A percentile compares a stretch with the other conserved stretches of the same genome.
phyloP scores from a whole-genome alignment of 306 rosid genomes.

The Dalbergia cochinchinensis region DNA sequence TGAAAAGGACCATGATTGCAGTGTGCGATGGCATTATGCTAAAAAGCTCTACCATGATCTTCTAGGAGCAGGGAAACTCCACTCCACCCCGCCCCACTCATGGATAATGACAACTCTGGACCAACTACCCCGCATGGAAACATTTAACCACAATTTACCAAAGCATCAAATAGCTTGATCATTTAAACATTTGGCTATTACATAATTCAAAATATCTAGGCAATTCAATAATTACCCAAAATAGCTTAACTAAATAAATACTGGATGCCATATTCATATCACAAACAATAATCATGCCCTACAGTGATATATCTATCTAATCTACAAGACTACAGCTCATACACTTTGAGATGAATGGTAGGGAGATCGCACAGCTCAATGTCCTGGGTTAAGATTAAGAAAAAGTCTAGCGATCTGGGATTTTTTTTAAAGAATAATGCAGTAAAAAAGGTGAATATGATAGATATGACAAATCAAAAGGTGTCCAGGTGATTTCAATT shows the following conservation, averaged over 20 bases:
- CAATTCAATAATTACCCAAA: slow-evolving; percentile 28
- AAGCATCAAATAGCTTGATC: background rate
- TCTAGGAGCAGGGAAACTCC: slow-evolving; percentile 10
- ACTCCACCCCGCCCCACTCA: background rate
- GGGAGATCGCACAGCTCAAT: background rate
- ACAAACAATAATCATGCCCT: background rate
- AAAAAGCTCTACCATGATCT: background rate
- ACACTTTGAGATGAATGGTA: background rate
- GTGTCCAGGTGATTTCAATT: background rate
- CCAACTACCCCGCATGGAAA: slow-evolving; percentile 1
- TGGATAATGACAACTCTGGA: background rate
- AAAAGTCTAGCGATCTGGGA: background rate
- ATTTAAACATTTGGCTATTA: slow-evolving; percentile 24
- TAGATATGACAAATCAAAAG: background rate
- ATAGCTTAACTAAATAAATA: slow-evolving; percentile 22
- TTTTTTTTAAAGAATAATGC: slow-evolving; percentile 8
- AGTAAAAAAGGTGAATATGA: background rate
- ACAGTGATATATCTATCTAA: background rate
- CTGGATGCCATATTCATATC: background rate
- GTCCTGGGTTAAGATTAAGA: background rate
- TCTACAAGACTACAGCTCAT: background rate
- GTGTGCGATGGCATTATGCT: background rate
- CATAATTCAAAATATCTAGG: slow-evolving; percentile 8
- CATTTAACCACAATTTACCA: slow-evolving; percentile 16
- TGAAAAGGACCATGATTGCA: background rate